These are phyloP conservation scores for Aspergillus funiculosus DNA, from an alignment of 495 filamentous ascomycete genomes.

Conservation along the genomic window DNA sequence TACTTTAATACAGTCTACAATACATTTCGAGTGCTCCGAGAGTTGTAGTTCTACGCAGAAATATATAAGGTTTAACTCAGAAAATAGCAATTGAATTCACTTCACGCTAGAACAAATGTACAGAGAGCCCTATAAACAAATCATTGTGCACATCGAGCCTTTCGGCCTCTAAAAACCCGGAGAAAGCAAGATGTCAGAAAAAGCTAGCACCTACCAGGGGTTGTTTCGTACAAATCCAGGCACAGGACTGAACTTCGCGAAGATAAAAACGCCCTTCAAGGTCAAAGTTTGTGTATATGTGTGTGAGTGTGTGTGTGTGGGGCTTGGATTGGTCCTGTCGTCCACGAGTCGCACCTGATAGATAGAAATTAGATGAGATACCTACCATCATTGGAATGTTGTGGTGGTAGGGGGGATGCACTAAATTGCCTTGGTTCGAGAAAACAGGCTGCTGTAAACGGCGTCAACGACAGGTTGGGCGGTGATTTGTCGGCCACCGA, in stretches of 20 bases:
- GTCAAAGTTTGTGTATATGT: slow-evolving; percentile 12
- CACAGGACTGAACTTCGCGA: slow-evolving; percentile 14
- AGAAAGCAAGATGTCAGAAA: slow-evolving; percentile 23
- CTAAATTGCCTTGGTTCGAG: slow-evolving; percentile 68
- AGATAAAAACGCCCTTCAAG: slow-evolving; percentile 6
- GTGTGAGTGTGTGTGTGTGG: no score
- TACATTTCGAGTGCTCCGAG: no score
- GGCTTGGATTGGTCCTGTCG: slow-evolving; percentile 18
- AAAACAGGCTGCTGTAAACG: slow-evolving; percentile 96
- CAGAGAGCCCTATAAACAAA: slow-evolving; percentile 30
- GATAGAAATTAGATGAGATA: slow-evolving; percentile 26
- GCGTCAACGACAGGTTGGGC: slow-evolving; percentile 95
- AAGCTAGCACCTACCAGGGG: slow-evolving; percentile 41
- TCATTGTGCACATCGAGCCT: slow-evolving; percentile 25
- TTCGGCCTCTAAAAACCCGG: slow-evolving; percentile 20
- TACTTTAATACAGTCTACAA: no score
- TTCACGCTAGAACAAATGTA: slow-evolving; percentile 19
- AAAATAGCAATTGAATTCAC: slow-evolving; percentile 1
- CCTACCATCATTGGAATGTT: slow-evolving; percentile 14
- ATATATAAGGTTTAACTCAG: neutral
- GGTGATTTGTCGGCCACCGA: slow-evolving; percentile 81
- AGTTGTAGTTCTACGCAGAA: no score
- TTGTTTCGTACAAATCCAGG: slow-evolving; percentile 32
- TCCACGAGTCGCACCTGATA: slow-evolving; percentile 25
- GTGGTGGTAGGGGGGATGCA: neutral